Conservation (phyloP, 2,329 filamentous ascomycete genomes). For the Hypoxylon sp. region DNA sequence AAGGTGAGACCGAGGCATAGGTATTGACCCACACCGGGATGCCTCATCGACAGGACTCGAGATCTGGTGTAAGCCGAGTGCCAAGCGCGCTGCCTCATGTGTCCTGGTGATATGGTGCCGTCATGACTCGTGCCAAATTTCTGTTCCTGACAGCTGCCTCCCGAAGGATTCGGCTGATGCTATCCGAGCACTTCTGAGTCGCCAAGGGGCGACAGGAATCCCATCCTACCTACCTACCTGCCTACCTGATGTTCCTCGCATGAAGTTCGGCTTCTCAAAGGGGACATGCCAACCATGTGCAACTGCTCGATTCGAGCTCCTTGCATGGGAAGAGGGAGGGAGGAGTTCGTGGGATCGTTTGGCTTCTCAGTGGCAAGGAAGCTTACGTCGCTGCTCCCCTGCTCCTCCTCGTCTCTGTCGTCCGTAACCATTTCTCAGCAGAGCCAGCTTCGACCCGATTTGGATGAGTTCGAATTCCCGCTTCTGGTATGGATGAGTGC, state of each 20-base stretch:
- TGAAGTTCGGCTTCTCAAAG: background rate
- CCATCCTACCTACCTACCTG: background rate
- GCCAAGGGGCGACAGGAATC: slow-evolving; percentile 10
- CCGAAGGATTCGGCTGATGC: slow-evolving; percentile 25
- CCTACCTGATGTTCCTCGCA: background rate
- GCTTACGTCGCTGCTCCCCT: slow-evolving; percentile 28
- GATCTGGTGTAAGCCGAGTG: background rate
- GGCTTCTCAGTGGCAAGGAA: slow-evolving; percentile 2
- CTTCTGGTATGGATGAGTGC: slow-evolving; percentile 21
- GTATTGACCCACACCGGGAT: background rate
- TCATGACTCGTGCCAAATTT: slow-evolving; percentile 8
- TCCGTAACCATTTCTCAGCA: background rate
- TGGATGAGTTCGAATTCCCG: background rate
- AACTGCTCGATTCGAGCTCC: slow-evolving; percentile 3
- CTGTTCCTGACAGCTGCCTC: slow-evolving; percentile 4
- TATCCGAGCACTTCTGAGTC: background rate
- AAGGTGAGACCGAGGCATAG: background rate
- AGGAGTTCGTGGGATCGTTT: slow-evolving; percentile 5
- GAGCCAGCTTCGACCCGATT: slow-evolving; percentile 7
- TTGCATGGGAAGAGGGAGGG: slow-evolving; percentile 2
- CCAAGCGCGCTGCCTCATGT: background rate
- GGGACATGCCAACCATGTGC: background rate
- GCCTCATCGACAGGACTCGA: background rate
- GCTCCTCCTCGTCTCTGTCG: slow-evolving; percentile 1
- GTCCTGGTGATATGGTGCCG: background rate